phyloP scores from a whole-genome alignment of 2,329 filamentous ascomycete species.

The Cladosporium sp. region DNA sequence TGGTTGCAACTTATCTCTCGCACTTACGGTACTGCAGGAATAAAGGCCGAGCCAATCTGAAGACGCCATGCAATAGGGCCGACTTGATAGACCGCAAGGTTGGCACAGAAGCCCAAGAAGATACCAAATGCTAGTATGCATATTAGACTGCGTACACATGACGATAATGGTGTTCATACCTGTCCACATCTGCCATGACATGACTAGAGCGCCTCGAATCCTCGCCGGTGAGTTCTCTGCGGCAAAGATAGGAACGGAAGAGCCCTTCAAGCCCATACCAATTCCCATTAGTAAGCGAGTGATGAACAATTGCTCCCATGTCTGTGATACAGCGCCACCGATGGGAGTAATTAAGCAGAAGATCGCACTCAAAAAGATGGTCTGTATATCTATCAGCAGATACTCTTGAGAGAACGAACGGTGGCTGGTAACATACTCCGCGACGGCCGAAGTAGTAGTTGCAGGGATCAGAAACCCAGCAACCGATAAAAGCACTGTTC shows the following conservation, averaged over 20 bases:
- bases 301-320: constrained; percentile 36
- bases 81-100: constrained; percentile 37
- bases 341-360: constrained; percentile 66
- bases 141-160: too few species aligned
- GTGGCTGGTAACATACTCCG: constrained; percentile 13
- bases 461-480: constrained; percentile 44
- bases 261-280: constrained; percentile 44
- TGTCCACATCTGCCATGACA: constrained; percentile 50
- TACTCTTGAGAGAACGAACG: too few species aligned
- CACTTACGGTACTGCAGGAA: constrained; percentile 39
- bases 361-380: constrained; percentile 37
- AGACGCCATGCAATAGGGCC: constrained; percentile 41
- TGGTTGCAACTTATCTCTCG: not conserved
- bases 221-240: constrained; percentile 54
- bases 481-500: constrained; percentile 20
- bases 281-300: constrained; percentile 37
- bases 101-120: constrained; percentile 41
- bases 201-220: constrained; percentile 54
- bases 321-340: constrained; percentile 59
- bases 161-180: too few species aligned
- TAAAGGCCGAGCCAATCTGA: constrained; percentile 45
- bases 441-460: constrained; percentile 33
- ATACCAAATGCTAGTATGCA: constrained; percentile 23
- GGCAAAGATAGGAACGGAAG: constrained; percentile 46
- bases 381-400: constrained; percentile 4